Base-by-base conservation (phyloP, 805 yeast species). In the Candida coleopterorum region DNA sequence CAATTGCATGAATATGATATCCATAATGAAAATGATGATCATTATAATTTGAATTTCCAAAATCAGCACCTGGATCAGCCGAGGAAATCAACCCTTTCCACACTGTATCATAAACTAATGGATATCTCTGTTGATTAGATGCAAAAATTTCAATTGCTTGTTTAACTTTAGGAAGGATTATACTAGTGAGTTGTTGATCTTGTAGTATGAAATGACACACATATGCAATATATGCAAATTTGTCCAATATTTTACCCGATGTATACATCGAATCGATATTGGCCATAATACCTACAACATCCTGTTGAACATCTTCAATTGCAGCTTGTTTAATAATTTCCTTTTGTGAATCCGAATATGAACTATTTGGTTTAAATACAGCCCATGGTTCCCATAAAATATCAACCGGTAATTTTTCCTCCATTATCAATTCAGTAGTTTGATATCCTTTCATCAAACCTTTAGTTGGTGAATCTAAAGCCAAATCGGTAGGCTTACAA, bases 191-290 rank as follows among this genome's bases (percentile, higher is more conserved):
- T 1, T 51, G 55, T 0, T 59, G 52, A 52, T 89, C 83, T 14
- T 74, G 55, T 30, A 90, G 56, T 14, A 90, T 70, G 43, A 70
- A 79, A 37, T 82, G 79, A 25, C 81, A 77, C 9, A 80, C 85
- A 44, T 83, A 83, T 10, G 87, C 68, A 35, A 93, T 73, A 70
- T 84, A 83, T 0, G 97, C 96, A 60, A 85, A 93, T 61, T 89
- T 93, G 47, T 88, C 96, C 34, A 89, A 64, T 18, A 78, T 71
- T 56, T 93, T 90, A 9, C 97, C 98, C 2, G 95, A 74, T 15
- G 85, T 79, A 60, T 90, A 90, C 85, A 89, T 89, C 0, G 96
- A 86, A 43, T 86, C 86, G 9, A 81, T 64, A 49, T 82, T 64
- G n/a, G 82, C 72, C 56, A 71, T 74, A n/a, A n/a, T n/a, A 12